A percentile compares a stretch with the other conserved stretches of the same genome.
phyloP scores from a whole-genome alignment of 2,329 filamentous ascomycete genomes.

The Penicillium psychrosexuale region DNA sequence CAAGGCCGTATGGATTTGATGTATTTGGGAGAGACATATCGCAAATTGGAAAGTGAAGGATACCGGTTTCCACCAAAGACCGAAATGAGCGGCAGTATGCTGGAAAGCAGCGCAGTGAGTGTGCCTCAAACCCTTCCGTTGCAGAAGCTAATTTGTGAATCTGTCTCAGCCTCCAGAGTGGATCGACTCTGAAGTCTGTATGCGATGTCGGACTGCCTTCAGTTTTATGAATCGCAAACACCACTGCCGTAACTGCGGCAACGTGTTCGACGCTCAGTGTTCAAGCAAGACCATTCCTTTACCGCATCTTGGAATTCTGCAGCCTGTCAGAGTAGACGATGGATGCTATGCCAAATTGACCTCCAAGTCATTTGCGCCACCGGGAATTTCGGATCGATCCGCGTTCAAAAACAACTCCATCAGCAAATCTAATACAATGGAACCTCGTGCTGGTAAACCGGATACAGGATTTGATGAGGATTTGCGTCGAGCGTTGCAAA shows the following conservation, averaged over 20 bases:
- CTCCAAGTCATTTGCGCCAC: constrained; percentile 57
- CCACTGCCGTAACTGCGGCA: constrained; percentile 96
- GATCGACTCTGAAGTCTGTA: constrained; percentile 96
- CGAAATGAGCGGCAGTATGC: constrained; percentile 91
- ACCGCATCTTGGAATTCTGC: constrained; percentile 87
- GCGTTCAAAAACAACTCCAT: constrained; percentile 49
- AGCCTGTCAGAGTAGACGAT: constrained; percentile 91
- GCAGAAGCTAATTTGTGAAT: constrained; percentile 10
- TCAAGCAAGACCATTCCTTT: constrained; percentile 84
- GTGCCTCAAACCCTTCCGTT: neutral
- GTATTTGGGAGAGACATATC: constrained; percentile 88
- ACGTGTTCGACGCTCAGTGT: constrained; percentile 94
- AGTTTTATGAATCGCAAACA: constrained; percentile 98
- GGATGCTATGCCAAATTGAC: constrained; percentile 89
- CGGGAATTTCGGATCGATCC: constrained; percentile 41
- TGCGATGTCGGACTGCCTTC: constrained; percentile 93
- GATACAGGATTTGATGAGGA: constrained; percentile 95
- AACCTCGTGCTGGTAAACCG: constrained; percentile 81
- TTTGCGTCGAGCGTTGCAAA: constrained; percentile 85
- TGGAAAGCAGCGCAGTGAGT: constrained; percentile 90
- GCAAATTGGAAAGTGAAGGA: constrained; percentile 74
- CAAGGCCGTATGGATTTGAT: constrained; percentile 77
- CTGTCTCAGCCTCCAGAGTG: constrained; percentile 78
- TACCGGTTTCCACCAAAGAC: constrained; percentile 85
- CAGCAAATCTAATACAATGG: constrained; percentile 74